Conservation (phyloP, 108 stramenopile species). For the Nitzschia putrida region DNA sequence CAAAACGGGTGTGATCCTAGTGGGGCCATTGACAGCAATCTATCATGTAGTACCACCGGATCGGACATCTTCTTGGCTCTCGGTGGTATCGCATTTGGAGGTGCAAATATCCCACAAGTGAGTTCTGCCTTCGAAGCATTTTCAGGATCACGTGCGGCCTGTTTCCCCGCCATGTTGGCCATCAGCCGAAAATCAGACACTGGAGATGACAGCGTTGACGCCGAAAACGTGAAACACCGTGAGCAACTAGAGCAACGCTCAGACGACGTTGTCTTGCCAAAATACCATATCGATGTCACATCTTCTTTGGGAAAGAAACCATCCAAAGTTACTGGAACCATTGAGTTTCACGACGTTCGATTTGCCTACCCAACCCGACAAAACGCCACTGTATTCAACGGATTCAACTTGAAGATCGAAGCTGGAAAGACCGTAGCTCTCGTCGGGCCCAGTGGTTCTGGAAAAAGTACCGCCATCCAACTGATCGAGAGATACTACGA, state of each 20-base stretch:
- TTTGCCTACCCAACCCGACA: constrained; percentile 94
- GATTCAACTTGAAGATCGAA: constrained; percentile 65
- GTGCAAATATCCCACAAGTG: constrained; percentile 46
- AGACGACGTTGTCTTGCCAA: not conserved
- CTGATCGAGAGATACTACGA: constrained; percentile 94
- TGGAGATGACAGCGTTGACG: constrained; percentile 11
- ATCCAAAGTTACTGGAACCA: constrained; percentile 35
- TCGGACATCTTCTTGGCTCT: constrained; percentile 47
- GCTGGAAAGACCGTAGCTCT: constrained; percentile 89
- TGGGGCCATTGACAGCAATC: constrained; percentile 33
- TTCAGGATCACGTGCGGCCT: constrained; percentile 40
- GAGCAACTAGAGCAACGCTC: not conserved
- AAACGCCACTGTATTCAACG: constrained; percentile 62
- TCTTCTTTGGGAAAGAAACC: constrained; percentile 48
- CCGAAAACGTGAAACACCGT: constrained; percentile 2
- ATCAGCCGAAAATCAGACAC: constrained; percentile 34
- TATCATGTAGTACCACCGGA: constrained; percentile 37
- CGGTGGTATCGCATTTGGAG: constrained; percentile 47
- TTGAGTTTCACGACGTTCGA: constrained; percentile 60
- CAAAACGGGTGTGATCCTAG: constrained; percentile 56
- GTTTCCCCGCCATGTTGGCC: constrained; percentile 40
- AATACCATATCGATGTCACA: constrained; percentile 40
- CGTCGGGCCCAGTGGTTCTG: constrained; percentile 94
- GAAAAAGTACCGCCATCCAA: constrained; percentile 81
- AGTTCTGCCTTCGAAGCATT: constrained; percentile 34